A percentile compares a stretch with the other conserved stretches of the same genome.
phyloP scores from a whole-genome alignment of 495 filamentous ascomycete species.

The Aspergillus egyptiacus region DNA sequence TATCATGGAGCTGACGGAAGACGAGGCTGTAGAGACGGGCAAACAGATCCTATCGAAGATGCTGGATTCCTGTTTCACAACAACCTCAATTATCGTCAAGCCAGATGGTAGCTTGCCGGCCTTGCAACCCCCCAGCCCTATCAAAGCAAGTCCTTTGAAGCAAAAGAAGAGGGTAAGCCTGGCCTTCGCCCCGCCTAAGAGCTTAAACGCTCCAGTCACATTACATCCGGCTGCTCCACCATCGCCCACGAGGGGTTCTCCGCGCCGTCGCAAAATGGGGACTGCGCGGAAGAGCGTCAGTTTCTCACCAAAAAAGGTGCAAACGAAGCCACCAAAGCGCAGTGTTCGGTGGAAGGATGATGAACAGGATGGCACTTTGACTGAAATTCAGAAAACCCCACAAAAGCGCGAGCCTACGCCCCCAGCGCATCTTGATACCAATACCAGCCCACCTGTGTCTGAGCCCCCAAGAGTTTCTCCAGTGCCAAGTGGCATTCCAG shows the following conservation, averaged over 20 bases:
- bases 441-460: conserved; percentile 45
- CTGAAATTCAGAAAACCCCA: conserved; percentile 86
- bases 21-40: conserved; percentile 72
- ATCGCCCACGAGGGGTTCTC: conserved; percentile 66
- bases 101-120: conserved; percentile 71
- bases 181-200: conserved; percentile 31
- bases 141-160: conserved; percentile 65
- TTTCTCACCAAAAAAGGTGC: conserved; percentile 77
- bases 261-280: conserved; percentile 67
- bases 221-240: conserved; percentile 34
- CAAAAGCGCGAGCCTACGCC: conserved; percentile 46
- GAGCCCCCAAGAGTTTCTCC: conserved; percentile 40
- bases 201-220: conserved; percentile 26
- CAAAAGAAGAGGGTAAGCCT: conserved; percentile 59
- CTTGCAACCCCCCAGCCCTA: conserved; percentile 55
- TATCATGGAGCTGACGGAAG: conserved; percentile 72
- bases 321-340: conserved; percentile 58
- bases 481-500: conserved; percentile 38
- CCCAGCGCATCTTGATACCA: conserved; percentile 41
- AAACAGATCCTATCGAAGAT: conserved; percentile 73
- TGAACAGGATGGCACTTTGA: conserved; percentile 71
- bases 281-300: conserved; percentile 69
- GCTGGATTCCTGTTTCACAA: conserved; percentile 64
- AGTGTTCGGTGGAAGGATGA: conserved; percentile 92
- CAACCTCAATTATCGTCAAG: conserved; percentile 78